Percentiles rank a stretch among this genome's conserved stretches.
Conservation (phyloP, 306 rosid genomes). For the Glycine latifolia region DNA sequence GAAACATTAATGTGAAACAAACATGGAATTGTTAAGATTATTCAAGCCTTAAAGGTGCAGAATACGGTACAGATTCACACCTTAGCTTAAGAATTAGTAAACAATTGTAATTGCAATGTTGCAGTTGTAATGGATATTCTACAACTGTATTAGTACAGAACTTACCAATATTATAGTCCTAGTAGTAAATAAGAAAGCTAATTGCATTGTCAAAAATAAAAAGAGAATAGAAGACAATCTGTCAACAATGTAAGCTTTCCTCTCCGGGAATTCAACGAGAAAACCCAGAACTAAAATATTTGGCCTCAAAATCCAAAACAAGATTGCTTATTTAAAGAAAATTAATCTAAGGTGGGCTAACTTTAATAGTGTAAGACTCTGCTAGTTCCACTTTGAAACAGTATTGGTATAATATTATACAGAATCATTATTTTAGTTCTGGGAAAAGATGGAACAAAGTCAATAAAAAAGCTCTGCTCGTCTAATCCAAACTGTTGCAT, state of each 20-base stretch:
- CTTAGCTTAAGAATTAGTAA: slow-evolving; percentile 17
- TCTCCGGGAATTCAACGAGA: neutral
- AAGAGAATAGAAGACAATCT: slow-evolving; percentile 1
- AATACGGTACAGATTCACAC: neutral
- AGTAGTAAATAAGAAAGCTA: slow-evolving; percentile 4
- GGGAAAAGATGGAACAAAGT: slow-evolving; percentile 17
- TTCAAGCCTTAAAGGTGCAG: too few relatives aligned
- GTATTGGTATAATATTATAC: neutral
- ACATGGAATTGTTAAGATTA: too few relatives aligned
- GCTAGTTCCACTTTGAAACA: slow-evolving; percentile 17
- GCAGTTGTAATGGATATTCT: neutral
- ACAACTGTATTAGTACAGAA: neutral
- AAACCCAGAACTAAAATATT: neutral
- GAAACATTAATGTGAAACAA: too few relatives aligned
- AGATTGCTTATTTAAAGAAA: too few relatives aligned
- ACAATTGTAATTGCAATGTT: neutral
- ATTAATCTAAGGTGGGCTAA: neutral
- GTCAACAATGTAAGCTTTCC: neutral
- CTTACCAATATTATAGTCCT: neutral
- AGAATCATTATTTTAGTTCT: neutral
- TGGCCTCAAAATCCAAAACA: too few relatives aligned
- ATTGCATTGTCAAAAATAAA: neutral
- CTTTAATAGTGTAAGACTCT: neutral
- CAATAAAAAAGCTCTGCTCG: neutral
- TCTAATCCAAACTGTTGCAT: slow-evolving; percentile 5